Conservation (phyloP, 1,284 basidiomycete species). For the Butyriboletus appendiculatus region DNA sequence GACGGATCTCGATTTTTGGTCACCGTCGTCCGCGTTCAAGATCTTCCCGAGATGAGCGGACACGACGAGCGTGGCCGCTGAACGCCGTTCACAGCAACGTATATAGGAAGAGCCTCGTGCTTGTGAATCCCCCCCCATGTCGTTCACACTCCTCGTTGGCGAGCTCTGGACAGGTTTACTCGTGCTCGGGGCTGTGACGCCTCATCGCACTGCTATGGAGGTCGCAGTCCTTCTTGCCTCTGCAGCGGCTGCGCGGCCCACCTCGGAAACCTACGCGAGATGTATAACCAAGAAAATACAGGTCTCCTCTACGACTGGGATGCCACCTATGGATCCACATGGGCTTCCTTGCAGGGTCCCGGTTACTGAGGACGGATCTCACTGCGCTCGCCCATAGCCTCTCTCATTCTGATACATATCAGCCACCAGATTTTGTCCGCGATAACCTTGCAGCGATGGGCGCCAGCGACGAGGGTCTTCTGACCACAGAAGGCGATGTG, state of each 20-base stretch:
- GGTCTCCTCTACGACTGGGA: conserved; percentile 52
- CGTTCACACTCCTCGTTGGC: not conserved
- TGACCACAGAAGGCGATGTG: conserved; percentile 52
- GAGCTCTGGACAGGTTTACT: not conserved
- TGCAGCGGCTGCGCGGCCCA: conserved; percentile 43
- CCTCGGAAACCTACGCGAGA: conserved; percentile 55
- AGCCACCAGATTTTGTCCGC: conserved; percentile 65
- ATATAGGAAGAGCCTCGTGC: not conserved
- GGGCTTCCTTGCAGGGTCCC: conserved; percentile 51
- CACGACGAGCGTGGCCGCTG: not conserved
- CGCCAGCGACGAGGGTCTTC: conserved; percentile 47
- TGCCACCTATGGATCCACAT: conserved; percentile 46
- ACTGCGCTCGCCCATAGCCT: conserved; percentile 63
- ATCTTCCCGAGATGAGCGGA: not conserved
- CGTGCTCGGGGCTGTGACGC: not conserved
- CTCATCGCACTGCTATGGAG: no score
- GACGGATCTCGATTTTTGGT: not conserved
- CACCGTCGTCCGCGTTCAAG: not conserved
- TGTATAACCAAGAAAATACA: conserved; percentile 61
- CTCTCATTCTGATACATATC: conserved; percentile 59
- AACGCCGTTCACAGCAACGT: not conserved
- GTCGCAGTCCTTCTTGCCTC: no score
- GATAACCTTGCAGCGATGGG: conserved; percentile 57
- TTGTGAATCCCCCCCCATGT: not conserved
- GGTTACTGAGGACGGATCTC: conserved; percentile 63